These are phyloP conservation scores for Phalaenopsis hybrid DNA, from an alignment of 116 monocot genomes.

Conservation along the genomic window DNA sequence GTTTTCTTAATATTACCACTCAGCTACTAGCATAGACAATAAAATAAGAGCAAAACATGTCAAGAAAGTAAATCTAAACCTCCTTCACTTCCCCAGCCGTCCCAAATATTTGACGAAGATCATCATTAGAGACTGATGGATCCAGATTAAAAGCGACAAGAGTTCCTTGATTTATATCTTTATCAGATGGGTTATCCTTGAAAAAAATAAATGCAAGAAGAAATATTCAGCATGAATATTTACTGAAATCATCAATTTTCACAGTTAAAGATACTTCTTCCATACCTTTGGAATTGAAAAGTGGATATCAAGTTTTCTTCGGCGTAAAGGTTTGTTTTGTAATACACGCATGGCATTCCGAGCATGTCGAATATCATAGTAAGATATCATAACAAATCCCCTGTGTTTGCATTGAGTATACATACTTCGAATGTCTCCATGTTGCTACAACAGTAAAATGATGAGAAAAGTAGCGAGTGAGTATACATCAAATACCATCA, in stretches of 20 bases:
- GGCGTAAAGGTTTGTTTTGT: slow-evolving; percentile 54
- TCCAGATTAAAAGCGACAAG: slow-evolving; percentile 32
- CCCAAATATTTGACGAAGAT: slow-evolving; percentile 26
- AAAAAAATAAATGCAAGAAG: not conserved
- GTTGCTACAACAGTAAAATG: slow-evolving; percentile 32
- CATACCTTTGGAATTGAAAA: slow-evolving; percentile 69
- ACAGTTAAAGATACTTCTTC: not conserved
- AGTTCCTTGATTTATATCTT: slow-evolving; percentile 35
- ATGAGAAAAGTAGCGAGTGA: not conserved
- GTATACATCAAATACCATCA: not conserved
- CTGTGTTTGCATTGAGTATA: slow-evolving; percentile 73
- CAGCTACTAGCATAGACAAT: not conserved
- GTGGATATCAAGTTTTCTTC: slow-evolving; percentile 65
- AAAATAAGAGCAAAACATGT: not conserved
- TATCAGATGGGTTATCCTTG: slow-evolving; percentile 34
- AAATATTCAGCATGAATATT: not conserved
- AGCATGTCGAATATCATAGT: slow-evolving; percentile 63
- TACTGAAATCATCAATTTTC: not conserved
- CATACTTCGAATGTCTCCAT: slow-evolving; percentile 55
- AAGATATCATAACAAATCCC: slow-evolving; percentile 76
- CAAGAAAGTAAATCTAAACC: slow-evolving; percentile 10
- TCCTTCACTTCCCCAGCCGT: slow-evolving; percentile 32
- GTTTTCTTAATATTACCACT: not conserved
- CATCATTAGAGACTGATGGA: slow-evolving; percentile 31
- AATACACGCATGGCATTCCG: slow-evolving; percentile 56